Conservation (phyloP, 768 basidiomycete species). For the Phlebiopsis gigantea region DNA sequence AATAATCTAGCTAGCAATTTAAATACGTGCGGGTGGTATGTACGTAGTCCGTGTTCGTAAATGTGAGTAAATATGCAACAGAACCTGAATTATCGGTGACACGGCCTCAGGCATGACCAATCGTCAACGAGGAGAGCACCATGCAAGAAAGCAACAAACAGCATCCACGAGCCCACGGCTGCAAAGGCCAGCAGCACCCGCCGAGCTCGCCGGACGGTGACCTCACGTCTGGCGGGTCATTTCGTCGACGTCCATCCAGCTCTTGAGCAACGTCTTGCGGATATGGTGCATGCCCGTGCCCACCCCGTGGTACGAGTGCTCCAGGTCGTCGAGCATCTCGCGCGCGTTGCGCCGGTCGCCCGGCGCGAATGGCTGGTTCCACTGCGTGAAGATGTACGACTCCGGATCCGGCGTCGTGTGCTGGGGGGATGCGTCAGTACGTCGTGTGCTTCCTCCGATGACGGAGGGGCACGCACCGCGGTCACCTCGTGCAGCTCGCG, state of each 20-base stretch:
- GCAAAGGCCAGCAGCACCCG: conserved; percentile 1
- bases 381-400: conserved; percentile 45
- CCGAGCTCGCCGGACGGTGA: background rate
- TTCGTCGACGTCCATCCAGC: conserved; percentile 30
- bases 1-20: background rate
- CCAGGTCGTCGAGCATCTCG: conserved; percentile 38
- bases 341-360: conserved; percentile 51
- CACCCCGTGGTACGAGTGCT: conserved; percentile 31
- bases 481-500: conserved; percentile 71
- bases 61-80: background rate
- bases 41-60: conserved; percentile 1
- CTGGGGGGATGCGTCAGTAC: conserved; percentile 19
- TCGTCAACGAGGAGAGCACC: background rate
- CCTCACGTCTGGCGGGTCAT: conserved; percentile 13
- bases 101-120: conserved; percentile 3
- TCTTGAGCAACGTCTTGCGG: conserved; percentile 27
- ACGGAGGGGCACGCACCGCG: conserved; percentile 40
- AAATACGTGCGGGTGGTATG: conserved; percentile 3
- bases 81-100: background rate
- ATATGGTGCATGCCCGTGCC: conserved; percentile 26
- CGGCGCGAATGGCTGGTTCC: conserved; percentile 72
- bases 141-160: background rate
- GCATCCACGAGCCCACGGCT: background rate
- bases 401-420: conserved; percentile 52
- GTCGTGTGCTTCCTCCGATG: background rate